Evolutionary conservation across 2,329 filamentous ascomycete species (phyloP).

Genomic region (Drechslerella coelobrocha): DNA sequence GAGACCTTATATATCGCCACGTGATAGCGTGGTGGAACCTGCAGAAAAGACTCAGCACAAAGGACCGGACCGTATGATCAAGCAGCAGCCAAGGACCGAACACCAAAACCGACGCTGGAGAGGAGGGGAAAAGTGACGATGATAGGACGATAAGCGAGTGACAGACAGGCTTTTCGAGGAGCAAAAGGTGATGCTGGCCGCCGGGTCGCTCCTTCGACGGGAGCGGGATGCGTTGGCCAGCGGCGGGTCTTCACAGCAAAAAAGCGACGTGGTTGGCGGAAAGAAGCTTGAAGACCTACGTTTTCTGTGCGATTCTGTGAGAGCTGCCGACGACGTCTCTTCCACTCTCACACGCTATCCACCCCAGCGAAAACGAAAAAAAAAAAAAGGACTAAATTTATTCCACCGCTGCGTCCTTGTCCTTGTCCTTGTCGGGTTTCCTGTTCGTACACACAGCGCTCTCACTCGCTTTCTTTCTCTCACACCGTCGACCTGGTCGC

Average conservation of each 20-base stretch:
- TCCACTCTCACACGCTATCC: background rate
- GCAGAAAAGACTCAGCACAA: conserved; percentile 51
- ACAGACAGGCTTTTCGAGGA: background rate
- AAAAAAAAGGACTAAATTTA: background rate
- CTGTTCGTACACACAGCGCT: background rate
- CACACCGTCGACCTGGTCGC: background rate
- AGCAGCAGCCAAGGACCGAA: conserved; percentile 23
- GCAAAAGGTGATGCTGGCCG: conserved; percentile 10
- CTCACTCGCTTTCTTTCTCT: background rate
- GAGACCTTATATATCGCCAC: conserved; percentile 53
- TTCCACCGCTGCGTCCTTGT: background rate
- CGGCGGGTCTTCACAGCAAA: conserved; percentile 42
- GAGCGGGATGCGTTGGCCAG: conserved; percentile 49
- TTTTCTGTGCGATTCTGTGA: conserved; percentile 10
- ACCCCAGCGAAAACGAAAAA: background rate
- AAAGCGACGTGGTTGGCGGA: conserved; percentile 38
- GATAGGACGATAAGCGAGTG: conserved; percentile 16
- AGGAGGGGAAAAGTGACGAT: conserved; percentile 22
- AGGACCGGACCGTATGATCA: conserved; percentile 25
- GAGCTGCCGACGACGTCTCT: background rate
- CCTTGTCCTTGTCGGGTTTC: background rate
- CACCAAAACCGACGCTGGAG: conserved; percentile 7
- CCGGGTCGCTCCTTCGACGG: conserved; percentile 24
- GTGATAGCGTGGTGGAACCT: conserved; percentile 54
- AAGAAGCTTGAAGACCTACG: conserved; percentile 16